Evolutionary conservation across 2,329 filamentous ascomycete species (phyloP).

Genomic region (Epichloe aotearoae): DNA sequence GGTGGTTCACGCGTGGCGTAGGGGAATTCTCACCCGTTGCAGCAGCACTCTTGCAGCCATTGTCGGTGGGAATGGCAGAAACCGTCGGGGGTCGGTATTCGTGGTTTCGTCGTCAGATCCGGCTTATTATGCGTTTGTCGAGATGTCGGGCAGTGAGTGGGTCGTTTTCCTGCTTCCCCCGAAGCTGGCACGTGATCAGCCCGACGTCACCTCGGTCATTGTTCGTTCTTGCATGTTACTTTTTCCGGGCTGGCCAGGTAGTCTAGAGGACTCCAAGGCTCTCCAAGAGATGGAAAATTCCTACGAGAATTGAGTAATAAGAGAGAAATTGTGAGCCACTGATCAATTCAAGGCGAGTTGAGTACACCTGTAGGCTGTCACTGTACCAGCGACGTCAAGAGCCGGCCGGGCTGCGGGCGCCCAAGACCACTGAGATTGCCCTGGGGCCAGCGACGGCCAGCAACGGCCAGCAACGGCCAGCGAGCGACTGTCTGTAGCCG

Average conservation of each 20-base stretch:
- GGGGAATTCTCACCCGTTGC: conserved; percentile 32
- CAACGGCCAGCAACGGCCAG: not conserved
- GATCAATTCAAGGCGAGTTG: no score
- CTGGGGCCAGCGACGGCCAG: no score
- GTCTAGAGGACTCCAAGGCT: no score
- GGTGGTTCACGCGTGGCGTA: conserved; percentile 6
- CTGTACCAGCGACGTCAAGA: no score
- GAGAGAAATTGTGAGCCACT: no score
- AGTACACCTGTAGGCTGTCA: no score
- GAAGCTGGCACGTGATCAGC: conserved; percentile 6
- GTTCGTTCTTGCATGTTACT: no score
- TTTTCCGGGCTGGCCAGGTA: no score
- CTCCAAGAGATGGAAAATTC: no score
- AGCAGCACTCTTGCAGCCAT: conserved; percentile 50
- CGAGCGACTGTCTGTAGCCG: not conserved
- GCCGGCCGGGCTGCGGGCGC: not conserved
- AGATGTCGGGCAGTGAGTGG: conserved; percentile 1
- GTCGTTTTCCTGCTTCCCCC: conserved; percentile 6
- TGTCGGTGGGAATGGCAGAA: conserved; percentile 29
- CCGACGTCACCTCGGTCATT: conserved; percentile 1
- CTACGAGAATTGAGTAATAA: no score
- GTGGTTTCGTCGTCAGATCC: conserved; percentile 10
- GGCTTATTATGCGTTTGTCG: conserved; percentile 1
- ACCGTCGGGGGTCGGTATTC: conserved; percentile 13
- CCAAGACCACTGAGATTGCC: not conserved